These are phyloP conservation scores for Naegleria gruberi DNA, from an alignment of 208 protist genomes.

Conservation along the genomic window DNA sequence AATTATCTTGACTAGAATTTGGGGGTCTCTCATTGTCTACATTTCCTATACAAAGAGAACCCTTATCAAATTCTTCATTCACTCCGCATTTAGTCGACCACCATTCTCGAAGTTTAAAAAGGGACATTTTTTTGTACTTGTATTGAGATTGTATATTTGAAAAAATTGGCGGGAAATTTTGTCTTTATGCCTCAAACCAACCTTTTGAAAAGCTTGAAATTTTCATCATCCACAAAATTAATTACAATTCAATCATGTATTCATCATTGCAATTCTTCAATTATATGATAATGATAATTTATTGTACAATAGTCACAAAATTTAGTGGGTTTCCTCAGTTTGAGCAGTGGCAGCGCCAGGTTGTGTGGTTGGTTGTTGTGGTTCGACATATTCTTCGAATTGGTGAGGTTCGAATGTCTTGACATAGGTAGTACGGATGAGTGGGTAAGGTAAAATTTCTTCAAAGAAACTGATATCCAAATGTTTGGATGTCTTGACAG, in stretches of 20 bases:
- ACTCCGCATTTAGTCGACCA: constrained; percentile 63
- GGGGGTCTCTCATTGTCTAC: constrained; percentile 58
- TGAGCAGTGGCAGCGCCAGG: too few species aligned
- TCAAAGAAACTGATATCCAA: background rate
- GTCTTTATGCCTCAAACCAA: too few species aligned
- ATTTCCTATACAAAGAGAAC: constrained; percentile 55
- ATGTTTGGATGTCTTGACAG: background rate
- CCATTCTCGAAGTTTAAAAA: constrained; percentile 76
- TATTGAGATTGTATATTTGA: background rate
- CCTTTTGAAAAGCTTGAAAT: too few species aligned
- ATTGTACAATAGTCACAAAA: too few species aligned
- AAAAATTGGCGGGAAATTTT: background rate
- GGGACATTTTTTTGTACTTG: constrained; percentile 52
- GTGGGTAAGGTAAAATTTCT: constrained; percentile 4
- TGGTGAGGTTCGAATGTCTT: background rate
- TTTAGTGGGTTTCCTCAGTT: too few species aligned
- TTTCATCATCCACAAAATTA: too few species aligned
- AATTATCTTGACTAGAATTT: background rate
- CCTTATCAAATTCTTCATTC: constrained; percentile 63
- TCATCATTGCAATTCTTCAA: too few species aligned
- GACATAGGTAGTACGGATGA: background rate
- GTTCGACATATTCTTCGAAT: background rate
- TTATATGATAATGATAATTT: too few species aligned
- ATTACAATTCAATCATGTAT: too few species aligned
- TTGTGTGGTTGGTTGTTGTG: too few species aligned